Percentiles rank a stretch among this genome's conserved stretches.
phyloP scores from a whole-genome alignment of 2,329 filamentous ascomycete species.

The Drechslerella dactyloides region DNA sequence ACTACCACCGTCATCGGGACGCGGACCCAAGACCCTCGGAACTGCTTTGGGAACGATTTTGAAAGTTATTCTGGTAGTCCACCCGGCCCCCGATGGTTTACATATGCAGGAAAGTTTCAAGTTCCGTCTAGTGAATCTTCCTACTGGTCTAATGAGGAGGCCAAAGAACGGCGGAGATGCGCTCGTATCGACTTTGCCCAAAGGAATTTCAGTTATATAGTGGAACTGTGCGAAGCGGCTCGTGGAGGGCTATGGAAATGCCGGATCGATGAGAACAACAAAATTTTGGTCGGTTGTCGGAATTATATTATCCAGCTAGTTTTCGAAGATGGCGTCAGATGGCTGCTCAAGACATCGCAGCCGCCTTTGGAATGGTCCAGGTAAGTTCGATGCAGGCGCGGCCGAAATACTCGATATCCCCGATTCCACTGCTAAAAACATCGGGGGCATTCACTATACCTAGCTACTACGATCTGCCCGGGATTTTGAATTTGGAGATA shows the following conservation, averaged over 20 bases:
- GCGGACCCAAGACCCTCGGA: not conserved
- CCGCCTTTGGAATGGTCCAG: constrained; percentile 16
- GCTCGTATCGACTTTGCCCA: constrained; percentile 28
- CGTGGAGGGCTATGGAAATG: constrained; percentile 34
- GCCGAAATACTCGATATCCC: no score
- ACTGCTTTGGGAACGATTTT: not conserved
- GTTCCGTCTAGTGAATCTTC: not conserved
- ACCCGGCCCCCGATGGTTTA: constrained; percentile 14
- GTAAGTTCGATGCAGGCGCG: constrained; percentile 3
- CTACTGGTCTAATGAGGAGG: constrained; percentile 2
- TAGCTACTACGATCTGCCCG: not conserved
- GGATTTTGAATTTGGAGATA: constrained; percentile 24
- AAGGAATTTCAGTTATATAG: constrained; percentile 27
- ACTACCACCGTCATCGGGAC: not conserved
- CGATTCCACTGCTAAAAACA: not conserved
- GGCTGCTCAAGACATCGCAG: constrained; percentile 41
- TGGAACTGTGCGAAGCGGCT: constrained; percentile 25
- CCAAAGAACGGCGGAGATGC: constrained; percentile 34
- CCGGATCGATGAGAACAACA: constrained; percentile 18
- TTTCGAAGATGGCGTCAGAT: constrained; percentile 40
- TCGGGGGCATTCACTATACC: not conserved
- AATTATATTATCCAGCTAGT: constrained; percentile 38
- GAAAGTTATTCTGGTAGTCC: constrained; percentile 23
- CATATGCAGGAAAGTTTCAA: constrained; percentile 1
- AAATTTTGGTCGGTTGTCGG: constrained; percentile 31